Conservation (phyloP, 495 filamentous ascomycete species). For the Glarea lozoyensis region DNA sequence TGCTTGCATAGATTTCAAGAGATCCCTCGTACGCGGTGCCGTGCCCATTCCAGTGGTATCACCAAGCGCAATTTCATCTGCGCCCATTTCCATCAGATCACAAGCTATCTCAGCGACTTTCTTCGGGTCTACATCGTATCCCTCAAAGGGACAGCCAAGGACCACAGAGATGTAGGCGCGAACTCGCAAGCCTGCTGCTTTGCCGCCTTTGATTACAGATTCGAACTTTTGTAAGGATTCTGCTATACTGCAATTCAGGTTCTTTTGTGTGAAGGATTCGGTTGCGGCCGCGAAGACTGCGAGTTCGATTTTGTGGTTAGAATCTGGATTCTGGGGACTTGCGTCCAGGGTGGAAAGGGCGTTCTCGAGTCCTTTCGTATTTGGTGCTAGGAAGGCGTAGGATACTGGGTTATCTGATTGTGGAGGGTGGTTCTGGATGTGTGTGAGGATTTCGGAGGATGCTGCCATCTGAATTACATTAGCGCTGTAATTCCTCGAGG, state of each 20-base stretch:
- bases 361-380: constrained; percentile 64
- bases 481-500: not conserved
- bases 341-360: constrained; percentile 35
- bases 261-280: constrained; percentile 81
- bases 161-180: constrained; percentile 94
- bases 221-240: constrained; percentile 70
- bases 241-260: constrained; percentile 83
- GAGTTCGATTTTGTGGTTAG: constrained; percentile 49
- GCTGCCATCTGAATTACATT: constrained; percentile 68
- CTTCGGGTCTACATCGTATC: constrained; percentile 66
- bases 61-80: constrained; percentile 86
- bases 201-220: constrained; percentile 66
- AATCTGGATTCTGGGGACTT: constrained; percentile 25
- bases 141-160: constrained; percentile 91
- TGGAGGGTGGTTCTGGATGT: constrained; percentile 53
- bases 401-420: constrained; percentile 55
- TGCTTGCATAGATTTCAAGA: constrained; percentile 59
- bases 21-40: constrained; percentile 62
- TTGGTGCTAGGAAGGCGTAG: constrained; percentile 92
- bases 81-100: constrained; percentile 83
- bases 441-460: constrained; percentile 70
- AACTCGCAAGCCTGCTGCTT: constrained; percentile 61
- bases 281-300: constrained; percentile 91
- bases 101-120: constrained; percentile 79
- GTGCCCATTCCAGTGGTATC: constrained; percentile 98